phyloP scores from a whole-genome alignment of 2,329 filamentous ascomycete species.

The Calonectria ilicicola region DNA sequence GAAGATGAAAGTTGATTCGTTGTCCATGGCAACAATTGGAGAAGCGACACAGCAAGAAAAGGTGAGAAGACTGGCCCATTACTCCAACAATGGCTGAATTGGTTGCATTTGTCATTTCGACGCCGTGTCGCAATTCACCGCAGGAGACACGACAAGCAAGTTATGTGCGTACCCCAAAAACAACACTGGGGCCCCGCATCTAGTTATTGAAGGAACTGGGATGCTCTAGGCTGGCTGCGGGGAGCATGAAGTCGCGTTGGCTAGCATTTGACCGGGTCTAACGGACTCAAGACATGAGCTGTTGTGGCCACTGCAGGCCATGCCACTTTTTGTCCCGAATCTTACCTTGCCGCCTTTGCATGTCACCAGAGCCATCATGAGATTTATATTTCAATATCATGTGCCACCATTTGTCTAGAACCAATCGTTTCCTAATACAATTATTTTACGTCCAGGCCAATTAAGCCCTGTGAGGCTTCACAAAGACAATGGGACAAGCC shows the following conservation, averaged over 20 bases:
- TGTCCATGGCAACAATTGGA: not conserved
- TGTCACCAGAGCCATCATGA: slow-evolving; percentile 11
- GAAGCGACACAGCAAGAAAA: not conserved
- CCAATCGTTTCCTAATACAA: too few species aligned
- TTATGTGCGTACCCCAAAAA: not conserved
- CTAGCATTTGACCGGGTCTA: not conserved
- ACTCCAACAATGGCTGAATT: not conserved
- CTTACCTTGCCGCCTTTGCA: not conserved
- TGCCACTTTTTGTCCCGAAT: not conserved
- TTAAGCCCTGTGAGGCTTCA: not conserved
- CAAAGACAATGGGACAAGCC: too few species aligned
- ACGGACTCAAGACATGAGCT: not conserved
- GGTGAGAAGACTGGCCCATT: not conserved
- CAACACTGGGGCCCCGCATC: slow-evolving; percentile 19
- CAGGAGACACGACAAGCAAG: not conserved
- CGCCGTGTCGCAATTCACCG: not conserved
- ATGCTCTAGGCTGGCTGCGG: slow-evolving; percentile 15
- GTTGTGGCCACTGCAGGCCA: not conserved
- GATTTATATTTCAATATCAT: not conserved
- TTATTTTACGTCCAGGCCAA: not conserved
- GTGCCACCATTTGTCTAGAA: not conserved
- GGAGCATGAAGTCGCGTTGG: slow-evolving; percentile 14
- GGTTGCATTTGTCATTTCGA: not conserved
- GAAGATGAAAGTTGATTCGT: not conserved
- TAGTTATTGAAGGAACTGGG: not conserved